Conservation (phyloP, 805 yeast species). For the Candida ovalis region DNA sequence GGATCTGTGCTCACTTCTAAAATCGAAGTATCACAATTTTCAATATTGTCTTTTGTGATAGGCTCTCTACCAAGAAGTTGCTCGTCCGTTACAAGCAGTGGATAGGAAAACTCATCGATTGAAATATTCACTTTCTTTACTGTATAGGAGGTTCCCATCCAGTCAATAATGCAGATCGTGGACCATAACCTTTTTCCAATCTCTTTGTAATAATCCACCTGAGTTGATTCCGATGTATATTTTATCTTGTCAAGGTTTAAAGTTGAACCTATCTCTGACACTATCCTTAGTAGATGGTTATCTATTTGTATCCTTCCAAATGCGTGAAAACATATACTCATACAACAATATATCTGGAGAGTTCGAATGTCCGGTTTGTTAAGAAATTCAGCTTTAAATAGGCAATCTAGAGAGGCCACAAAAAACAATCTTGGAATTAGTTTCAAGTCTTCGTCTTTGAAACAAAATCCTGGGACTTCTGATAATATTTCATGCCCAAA, state of each 20-base stretch:
- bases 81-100: not conserved
- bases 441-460: constrained; percentile 1
- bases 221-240: not conserved
- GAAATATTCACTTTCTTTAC: not conserved
- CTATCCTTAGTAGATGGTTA: constrained; percentile 1
- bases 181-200: constrained; percentile 5
- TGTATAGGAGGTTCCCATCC: constrained; percentile 1
- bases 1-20: not conserved
- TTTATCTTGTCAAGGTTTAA: not conserved
- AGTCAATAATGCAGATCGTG: constrained; percentile 9
- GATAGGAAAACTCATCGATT: not conserved
- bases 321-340: constrained; percentile 9
- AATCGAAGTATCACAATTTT: not conserved
- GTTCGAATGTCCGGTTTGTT: constrained; percentile 6
- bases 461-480: not conserved
- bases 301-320: constrained; percentile 4
- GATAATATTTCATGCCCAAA: constrained; percentile 3
- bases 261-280: not conserved
- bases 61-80: not conserved
- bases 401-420: constrained; percentile 6
- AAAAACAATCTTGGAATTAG: constrained; percentile 3
- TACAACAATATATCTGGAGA: constrained; percentile 6
- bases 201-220: constrained; percentile 1
- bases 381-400: constrained; percentile 7
- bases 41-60: not conserved